Evolutionary conservation across 108 stramenopile species (phyloP), one percentile per base, ranked within the genome.

Genomic region (Cyclotella baltica): DNA sequence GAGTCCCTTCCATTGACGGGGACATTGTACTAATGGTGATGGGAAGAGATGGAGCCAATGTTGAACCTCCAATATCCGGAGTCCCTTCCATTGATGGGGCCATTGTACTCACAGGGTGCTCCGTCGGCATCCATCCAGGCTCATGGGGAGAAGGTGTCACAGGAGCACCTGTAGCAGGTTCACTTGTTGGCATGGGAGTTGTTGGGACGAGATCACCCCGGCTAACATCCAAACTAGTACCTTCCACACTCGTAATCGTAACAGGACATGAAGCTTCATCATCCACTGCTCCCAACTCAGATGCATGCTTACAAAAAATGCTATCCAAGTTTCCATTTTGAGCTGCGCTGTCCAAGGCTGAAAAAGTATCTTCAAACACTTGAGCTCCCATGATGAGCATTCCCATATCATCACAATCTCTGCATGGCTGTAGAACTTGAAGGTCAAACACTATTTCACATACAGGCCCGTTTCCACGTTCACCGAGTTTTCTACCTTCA

Each of bases 231-330:
- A 76, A 72, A 15, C 65, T 72, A 9, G 70, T 33, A 23, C 81
- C 75, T 43, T 72, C 75, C 11, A 46, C 75, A 51, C 48, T 58
- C 22, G 55, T 67, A 72, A 83, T 76, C 34, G 62, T 30, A 4
- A 52, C 52, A 20, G 36, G 11, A 38, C 81, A 83, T 2, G 75
- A 57, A n/a, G n/a, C n/a, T n/a, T n/a, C n/a, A n/a, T 71, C 70
- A 19, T 10, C 4, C 22, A 65, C 48, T 19, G 72, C 40, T 50
- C 66, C 71, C 2, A 53, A 56, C 0, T 31, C 70, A 35, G 52
- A 62, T 18, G 70, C 81, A 62, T 63, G 47, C 56, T 48, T 67
- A 36, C 81, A 83, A 62, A 83, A 83, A 6, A 67, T 67, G 20
- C 30, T 33, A 13, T 56, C 70, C 34, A 83, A 43, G 22, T 76